Base-by-base conservation (phyloP, 129 eudicot genomes). In the Flaveria brownii region DNA sequence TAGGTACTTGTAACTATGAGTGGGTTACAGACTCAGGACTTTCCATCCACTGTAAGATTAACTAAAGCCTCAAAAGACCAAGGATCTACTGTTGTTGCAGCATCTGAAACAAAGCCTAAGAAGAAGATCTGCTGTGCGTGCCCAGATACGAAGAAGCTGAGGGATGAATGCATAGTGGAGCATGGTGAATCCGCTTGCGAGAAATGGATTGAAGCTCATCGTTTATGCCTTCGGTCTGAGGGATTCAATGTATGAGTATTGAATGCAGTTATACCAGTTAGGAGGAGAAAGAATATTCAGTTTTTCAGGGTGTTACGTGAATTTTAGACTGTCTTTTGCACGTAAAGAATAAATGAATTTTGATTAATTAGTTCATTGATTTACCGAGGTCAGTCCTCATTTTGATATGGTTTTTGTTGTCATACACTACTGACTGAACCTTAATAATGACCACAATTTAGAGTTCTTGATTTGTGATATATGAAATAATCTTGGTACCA, bases 41-140 rank as follows among this genome's bases (percentile, higher is more conserved):
- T 83, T 14, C 70, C 93, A 41, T 54, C 91, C 2, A 60, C 82
- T 17, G 69, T 83, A 57, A 52, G 85, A 36, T 39, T 84, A 57
- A 81, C 89, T 16, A 77, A 68, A 49, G 46, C 84, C 45, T 77
- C 81, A 69, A 84, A 83, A 81, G 89, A 80, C 39, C 76, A 79
- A 69, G 87, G 49, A 25, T 56, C 87, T 28, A 68, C 73, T 6
- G 81, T 51, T 20, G 62, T 56, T 30, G 54, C 84, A 9, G 87
- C 80, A 39, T 71, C 80, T 4, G 89, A 85, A 73, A 54, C 86
- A 46, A 93, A 93, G 91, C 98, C 97, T 4, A 93, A 88, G 86
- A 93, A 93, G 98, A 93, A 88, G 83, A 93, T 93, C 7, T 93
- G 98, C 39, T 93, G 97, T 85, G 97, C 98, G 0, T 93, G 98